These are phyloP conservation scores for Abrus pulchellus DNA, from an alignment of 306 rosid genomes.

Conservation along the genomic window DNA sequence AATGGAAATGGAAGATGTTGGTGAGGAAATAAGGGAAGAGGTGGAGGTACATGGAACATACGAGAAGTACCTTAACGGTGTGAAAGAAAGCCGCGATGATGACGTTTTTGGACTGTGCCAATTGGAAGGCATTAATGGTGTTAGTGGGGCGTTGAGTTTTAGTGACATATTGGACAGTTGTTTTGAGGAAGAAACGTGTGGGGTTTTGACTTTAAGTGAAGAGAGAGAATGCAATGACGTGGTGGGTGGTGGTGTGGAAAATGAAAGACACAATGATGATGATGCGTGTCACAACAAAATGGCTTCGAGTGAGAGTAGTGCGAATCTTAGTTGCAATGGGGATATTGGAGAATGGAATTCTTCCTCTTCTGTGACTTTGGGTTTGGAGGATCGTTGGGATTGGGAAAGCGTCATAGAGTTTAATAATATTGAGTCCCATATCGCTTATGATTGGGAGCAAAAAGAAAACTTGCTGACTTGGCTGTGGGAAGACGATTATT, in stretches of 20 bases:
- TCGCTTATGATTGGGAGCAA: slow-evolving; percentile 12
- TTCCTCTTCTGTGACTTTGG: slow-evolving; percentile 24
- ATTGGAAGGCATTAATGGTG: slow-evolving; percentile 42
- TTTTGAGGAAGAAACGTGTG: slow-evolving; percentile 50
- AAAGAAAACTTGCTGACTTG: slow-evolving; percentile 49
- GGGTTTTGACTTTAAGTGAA: slow-evolving; percentile 49
- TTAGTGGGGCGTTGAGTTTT: slow-evolving; percentile 47
- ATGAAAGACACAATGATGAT: background rate
- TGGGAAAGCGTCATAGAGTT: slow-evolving; percentile 60
- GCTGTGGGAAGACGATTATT: slow-evolving; percentile 63
- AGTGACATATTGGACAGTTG: slow-evolving; percentile 44
- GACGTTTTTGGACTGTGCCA: slow-evolving; percentile 24
- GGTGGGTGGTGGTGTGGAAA: slow-evolving; percentile 33
- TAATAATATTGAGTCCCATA: background rate
- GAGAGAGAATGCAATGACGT: slow-evolving; percentile 49
- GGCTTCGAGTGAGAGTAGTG: slow-evolving; percentile 26
- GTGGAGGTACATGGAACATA: background rate
- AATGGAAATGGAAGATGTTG: background rate
- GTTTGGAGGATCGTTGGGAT: slow-evolving; percentile 46
- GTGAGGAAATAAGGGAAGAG: background rate
- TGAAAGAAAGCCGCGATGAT: background rate
- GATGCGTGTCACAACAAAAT: background rate
- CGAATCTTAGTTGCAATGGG: slow-evolving; percentile 8
- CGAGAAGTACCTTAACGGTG: background rate
- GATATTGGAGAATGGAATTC: slow-evolving; percentile 48